Evolutionary conservation across 1,284 basidiomycete genomes (phyloP).

Genomic region (Cutaneotrichosporon spelunceum): DNA sequence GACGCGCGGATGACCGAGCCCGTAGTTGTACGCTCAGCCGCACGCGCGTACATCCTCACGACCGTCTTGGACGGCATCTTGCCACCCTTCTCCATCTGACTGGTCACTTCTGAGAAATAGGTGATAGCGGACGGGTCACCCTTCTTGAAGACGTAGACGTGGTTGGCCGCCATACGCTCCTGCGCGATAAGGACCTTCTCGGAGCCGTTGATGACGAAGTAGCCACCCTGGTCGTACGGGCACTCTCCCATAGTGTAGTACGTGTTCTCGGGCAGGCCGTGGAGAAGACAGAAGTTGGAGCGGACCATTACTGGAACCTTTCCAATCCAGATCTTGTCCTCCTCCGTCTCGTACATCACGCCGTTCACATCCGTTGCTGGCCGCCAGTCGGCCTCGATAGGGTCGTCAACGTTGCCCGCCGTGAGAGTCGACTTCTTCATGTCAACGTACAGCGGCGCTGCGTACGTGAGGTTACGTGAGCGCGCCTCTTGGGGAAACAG

Average conservation of each 20-base stretch:
- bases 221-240: slow-evolving; percentile 94
- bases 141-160: slow-evolving; percentile 99
- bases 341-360: slow-evolving; percentile 62
- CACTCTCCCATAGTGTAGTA: slow-evolving; percentile 93
- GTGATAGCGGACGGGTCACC: slow-evolving; percentile 94
- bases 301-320: slow-evolving; percentile 99
- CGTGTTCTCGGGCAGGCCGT: slow-evolving; percentile 71
- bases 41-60: slow-evolving; percentile 92
- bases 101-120: slow-evolving; percentile 95
- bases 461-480: slow-evolving; percentile 72
- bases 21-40: slow-evolving; percentile 52
- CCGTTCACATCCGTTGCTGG: slow-evolving; percentile 60
- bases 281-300: slow-evolving; percentile 90
- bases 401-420: slow-evolving; percentile 67
- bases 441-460: slow-evolving; percentile 93
- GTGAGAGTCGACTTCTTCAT: slow-evolving; percentile 82
- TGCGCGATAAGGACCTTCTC: slow-evolving; percentile 99
- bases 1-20: slow-evolving; percentile 96
- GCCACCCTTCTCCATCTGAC: slow-evolving; percentile 95
- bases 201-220: slow-evolving; percentile 99
- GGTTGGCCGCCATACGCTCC: slow-evolving; percentile 98
- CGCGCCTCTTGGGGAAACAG: slow-evolving; percentile 98
- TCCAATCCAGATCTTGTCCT: slow-evolving; percentile 90
- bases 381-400: slow-evolving; percentile 76
- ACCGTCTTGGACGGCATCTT: slow-evolving; percentile 98